phyloP scores from a whole-genome alignment of 2,329 filamentous ascomycete genomes.

The Cercospora zeae-maydis region DNA sequence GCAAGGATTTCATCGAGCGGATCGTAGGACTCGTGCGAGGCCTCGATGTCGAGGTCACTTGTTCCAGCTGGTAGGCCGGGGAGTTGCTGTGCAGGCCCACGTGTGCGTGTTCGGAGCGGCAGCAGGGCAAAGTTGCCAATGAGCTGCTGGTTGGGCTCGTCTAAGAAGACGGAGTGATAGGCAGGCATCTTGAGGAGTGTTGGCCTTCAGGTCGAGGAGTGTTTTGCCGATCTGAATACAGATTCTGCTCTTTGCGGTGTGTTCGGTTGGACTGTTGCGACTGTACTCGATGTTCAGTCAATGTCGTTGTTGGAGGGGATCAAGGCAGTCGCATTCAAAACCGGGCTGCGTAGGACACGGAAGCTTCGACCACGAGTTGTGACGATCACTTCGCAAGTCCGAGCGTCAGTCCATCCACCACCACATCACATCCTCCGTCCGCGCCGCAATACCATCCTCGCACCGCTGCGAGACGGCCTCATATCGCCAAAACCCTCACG shows the following conservation, averaged over 20 bases:
- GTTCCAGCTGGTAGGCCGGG: conserved; percentile 51
- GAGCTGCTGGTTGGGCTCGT: conserved; percentile 67
- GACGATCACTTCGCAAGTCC: conserved; percentile 3
- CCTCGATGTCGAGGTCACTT: conserved; percentile 62
- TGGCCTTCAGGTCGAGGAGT: background rate
- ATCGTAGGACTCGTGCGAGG: conserved; percentile 90
- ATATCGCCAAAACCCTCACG: background rate
- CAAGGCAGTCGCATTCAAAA: conserved; percentile 10
- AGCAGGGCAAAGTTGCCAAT: conserved; percentile 91
- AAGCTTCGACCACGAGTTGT: conserved; percentile 3
- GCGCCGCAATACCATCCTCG: background rate
- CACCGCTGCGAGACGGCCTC: background rate
- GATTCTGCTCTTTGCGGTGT: too few species aligned
- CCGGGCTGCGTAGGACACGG: background rate
- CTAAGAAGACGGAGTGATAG: conserved; percentile 94
- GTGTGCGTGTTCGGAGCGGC: conserved; percentile 88
- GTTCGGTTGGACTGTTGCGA: background rate
- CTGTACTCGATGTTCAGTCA: background rate
- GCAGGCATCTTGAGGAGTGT: conserved; percentile 47
- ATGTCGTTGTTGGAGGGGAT: background rate
- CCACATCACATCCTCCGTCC: background rate
- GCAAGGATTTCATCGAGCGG: conserved; percentile 89
- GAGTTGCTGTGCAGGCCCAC: conserved; percentile 90
- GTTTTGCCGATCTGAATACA: background rate
- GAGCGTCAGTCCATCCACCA: conserved; percentile 1